These are phyloP conservation scores for Boletus rufocinnamomeus DNA, from an alignment of 768 basidiomycete species.

Conservation along the genomic window DNA sequence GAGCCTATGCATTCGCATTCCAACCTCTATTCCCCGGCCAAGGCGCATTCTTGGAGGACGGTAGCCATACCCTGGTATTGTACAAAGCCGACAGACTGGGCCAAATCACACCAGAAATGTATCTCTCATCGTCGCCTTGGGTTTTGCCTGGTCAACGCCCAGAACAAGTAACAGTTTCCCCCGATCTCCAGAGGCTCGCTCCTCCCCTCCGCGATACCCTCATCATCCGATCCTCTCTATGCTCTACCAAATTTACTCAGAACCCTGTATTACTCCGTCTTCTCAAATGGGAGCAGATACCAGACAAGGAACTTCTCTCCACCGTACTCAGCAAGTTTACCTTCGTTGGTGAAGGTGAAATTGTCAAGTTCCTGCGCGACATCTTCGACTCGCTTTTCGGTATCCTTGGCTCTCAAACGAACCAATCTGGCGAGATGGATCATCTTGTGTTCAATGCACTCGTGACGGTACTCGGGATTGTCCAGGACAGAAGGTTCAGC, in stretches of 20 bases:
- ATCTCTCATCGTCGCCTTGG: slow-evolving; percentile 70
- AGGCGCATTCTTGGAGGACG: slow-evolving; percentile 84
- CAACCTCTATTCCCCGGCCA: slow-evolving; percentile 82
- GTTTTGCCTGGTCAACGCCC: slow-evolving; percentile 53
- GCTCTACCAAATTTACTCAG: slow-evolving; percentile 91
- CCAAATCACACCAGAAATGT: slow-evolving; percentile 65
- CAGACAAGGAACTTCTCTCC: slow-evolving; percentile 63
- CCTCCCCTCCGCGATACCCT: slow-evolving; percentile 76
- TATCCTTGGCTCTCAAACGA: slow-evolving; percentile 75
- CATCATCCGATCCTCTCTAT: slow-evolving; percentile 83
- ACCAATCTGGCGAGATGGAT: slow-evolving; percentile 79
- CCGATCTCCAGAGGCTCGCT: slow-evolving; percentile 64
- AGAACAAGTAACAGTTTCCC: slow-evolving; percentile 58
- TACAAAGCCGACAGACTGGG: slow-evolving; percentile 77
- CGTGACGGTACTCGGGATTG: slow-evolving; percentile 88
- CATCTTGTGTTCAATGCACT: slow-evolving; percentile 87
- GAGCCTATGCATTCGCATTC: slow-evolving; percentile 90
- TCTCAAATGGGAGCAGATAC: slow-evolving; percentile 76
- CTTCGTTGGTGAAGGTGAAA: slow-evolving; percentile 93
- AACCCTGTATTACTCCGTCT: slow-evolving; percentile 81
- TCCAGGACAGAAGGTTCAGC: slow-evolving; percentile 91
- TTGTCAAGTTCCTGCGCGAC: slow-evolving; percentile 87
- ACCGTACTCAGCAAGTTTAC: slow-evolving; percentile 81
- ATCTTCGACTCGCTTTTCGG: slow-evolving; percentile 94
- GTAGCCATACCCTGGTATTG: slow-evolving; percentile 80